Base-by-base conservation (phyloP, 1,284 basidiomycete genomes). In the Volvariella surrecta region DNA sequence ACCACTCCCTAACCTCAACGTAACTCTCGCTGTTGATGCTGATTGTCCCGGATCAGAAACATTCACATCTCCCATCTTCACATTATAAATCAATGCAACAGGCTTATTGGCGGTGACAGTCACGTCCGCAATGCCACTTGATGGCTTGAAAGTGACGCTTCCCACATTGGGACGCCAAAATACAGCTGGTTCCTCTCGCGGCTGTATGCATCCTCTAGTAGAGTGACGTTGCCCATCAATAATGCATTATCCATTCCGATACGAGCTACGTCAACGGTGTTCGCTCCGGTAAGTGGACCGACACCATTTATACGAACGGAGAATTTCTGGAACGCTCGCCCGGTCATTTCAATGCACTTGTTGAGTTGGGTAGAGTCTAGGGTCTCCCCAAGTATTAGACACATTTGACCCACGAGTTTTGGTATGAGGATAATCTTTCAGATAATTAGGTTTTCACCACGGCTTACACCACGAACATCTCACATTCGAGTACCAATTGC, bases 401-500 rank as follows among this genome's bases (percentile, higher is more conserved):
- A 85, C 2, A 70, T 63, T 55, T 79, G 68, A 28, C 68, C 71
- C 32, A 76, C 59, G 18, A 74, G 39, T 66, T 63, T 63, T 1
- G 82, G 80, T 15, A 80, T 72, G 16, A 74, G 64, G 28, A 83
- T 79, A 20, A 82, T 65, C 72, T 82, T 45, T 2, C 43, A 6
- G 69, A 24, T 31, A 43, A 31, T 28, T 45, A 34, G 43, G 6
- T 28, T 24, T 44, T 18, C 21, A 35, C 32, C 3, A 19, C 9
- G 42, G 32, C 37, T 15, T 19, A 41, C 38, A 32, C 18, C 21
- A 35, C 15, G 13, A 32, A n/a, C 18, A 43, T 46, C 53, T 22
- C 44, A 76, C 74, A 50, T 81, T 82, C 6, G 70, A 73, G 53
- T 71, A 81, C 82, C 82, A 86, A 54, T 86, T 67, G 3, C 59